Evolutionary conservation across 345 rosid genomes (phyloP).

Genomic region (Eucalyptus guilfoylei): DNA sequence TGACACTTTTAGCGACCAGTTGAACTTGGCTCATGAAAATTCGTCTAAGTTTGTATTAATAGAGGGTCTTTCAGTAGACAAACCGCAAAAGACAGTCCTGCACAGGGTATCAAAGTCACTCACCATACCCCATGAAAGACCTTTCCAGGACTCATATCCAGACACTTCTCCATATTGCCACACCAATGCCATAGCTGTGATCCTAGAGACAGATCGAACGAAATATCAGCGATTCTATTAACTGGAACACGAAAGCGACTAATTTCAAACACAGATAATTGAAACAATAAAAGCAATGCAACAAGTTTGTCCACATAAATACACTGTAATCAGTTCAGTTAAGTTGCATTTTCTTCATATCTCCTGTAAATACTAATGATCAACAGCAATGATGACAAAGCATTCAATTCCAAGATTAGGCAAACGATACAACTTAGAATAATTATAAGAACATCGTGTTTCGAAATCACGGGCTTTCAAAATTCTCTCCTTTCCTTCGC

Average conservation of each 20-base stretch:
- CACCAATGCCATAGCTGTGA: slow-evolving; percentile 85
- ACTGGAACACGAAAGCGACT: background rate
- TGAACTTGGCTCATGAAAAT: background rate
- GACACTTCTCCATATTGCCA: slow-evolving; percentile 92
- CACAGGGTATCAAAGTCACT: slow-evolving; percentile 5
- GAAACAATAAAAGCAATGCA: background rate
- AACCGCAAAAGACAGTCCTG: background rate
- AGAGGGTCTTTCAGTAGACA: background rate
- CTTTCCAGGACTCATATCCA: slow-evolving; percentile 89
- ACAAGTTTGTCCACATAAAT: background rate
- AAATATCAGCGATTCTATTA: background rate
- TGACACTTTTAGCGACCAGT: background rate
- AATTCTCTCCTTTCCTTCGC: background rate
- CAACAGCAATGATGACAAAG: background rate
- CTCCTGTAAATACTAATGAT: background rate
- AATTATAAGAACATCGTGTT: background rate
- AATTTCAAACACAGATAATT: background rate
- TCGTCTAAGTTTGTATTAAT: background rate
- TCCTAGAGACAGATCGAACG: slow-evolving; percentile 27
- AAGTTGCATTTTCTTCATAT: background rate
- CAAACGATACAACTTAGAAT: background rate
- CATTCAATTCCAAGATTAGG: background rate
- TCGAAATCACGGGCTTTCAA: background rate
- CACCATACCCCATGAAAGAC: slow-evolving; percentile 97
- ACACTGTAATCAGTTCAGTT: background rate